Percentiles rank a stretch among this genome's conserved stretches.
Conservation (phyloP, 768 basidiomycete genomes). For the Tephrocybe sp. region DNA sequence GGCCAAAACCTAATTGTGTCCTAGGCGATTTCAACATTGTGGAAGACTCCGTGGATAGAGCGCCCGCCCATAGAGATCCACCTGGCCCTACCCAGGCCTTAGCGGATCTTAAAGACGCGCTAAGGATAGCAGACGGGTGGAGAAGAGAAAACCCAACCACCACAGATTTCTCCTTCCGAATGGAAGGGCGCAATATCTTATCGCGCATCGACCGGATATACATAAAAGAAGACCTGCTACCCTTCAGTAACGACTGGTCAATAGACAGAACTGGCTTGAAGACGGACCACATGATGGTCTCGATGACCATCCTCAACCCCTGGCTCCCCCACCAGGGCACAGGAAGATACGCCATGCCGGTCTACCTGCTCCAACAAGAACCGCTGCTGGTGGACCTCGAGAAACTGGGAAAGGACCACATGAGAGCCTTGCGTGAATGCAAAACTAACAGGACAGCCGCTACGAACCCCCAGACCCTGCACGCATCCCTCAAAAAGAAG, state of each 20-base stretch:
- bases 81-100: too few species aligned
- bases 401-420: too few species aligned
- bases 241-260: slow-evolving; percentile 8
- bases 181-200: background rate
- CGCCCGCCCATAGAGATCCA: too few species aligned
- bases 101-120: too few species aligned
- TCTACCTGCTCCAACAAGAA: too few species aligned
- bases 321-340: too few species aligned
- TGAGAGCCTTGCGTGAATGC: too few species aligned
- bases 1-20: too few species aligned
- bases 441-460: background rate
- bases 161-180: background rate
- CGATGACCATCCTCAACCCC: background rate
- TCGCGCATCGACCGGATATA: slow-evolving; percentile 13
- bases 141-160: background rate
- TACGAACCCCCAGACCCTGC: slow-evolving; percentile 1
- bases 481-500: background rate
- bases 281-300: slow-evolving; percentile 10
- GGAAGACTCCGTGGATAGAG: too few species aligned
- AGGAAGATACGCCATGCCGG: background rate
- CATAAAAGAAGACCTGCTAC: background rate
- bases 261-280: slow-evolving; percentile 1
- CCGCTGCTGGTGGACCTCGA: too few species aligned
- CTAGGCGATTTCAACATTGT: too few species aligned
- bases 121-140: slow-evolving; percentile 11